phyloP scores from a whole-genome alignment of 2,329 filamentous ascomycete genomes.

The Penicillium corylophilum region DNA sequence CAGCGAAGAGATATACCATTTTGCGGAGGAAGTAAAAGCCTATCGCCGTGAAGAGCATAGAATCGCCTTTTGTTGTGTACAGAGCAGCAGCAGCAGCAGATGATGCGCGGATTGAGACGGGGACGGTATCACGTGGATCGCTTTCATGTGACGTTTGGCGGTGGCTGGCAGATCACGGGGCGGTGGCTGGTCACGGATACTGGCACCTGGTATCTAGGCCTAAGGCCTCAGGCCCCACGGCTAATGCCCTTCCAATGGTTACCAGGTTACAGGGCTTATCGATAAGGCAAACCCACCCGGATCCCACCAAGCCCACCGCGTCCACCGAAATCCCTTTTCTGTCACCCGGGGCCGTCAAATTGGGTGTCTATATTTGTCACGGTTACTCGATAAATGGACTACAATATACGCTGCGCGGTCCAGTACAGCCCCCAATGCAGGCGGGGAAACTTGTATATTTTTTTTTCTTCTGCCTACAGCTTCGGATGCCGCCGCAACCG shows the following conservation, averaged over 20 bases:
- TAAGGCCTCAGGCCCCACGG: too few relatives aligned
- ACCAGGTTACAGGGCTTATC: slow-evolving; percentile 5
- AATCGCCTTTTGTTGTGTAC: background rate
- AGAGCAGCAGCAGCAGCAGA: background rate
- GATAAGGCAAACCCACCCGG: slow-evolving; percentile 13
- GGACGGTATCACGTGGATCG: slow-evolving; percentile 10
- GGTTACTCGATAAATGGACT: slow-evolving; percentile 21
- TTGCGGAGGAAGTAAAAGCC: slow-evolving; percentile 2
- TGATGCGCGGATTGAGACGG: slow-evolving; percentile 11
- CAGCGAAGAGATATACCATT: slow-evolving; percentile 15
- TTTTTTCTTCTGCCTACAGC: slow-evolving; percentile 4
- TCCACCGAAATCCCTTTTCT: slow-evolving; percentile 26
- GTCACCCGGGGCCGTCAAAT: slow-evolving; percentile 14
- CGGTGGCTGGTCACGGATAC: background rate
- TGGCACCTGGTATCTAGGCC: background rate
- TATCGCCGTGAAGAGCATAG: slow-evolving; percentile 3
- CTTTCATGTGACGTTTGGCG: slow-evolving; percentile 19
- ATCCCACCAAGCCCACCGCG: background rate
- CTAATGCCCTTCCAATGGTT: too few relatives aligned
- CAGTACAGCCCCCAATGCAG: slow-evolving; percentile 19
- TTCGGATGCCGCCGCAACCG: slow-evolving; percentile 11
- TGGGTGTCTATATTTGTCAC: slow-evolving; percentile 28
- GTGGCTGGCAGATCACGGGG: background rate
- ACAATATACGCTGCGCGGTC: slow-evolving; percentile 24
- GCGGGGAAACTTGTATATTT: slow-evolving; percentile 6